Evolutionary conservation across 2,329 filamentous ascomycete species (phyloP), one percentile per base, ranked within the genome.

Genomic region (Penicillium crustosum): DNA sequence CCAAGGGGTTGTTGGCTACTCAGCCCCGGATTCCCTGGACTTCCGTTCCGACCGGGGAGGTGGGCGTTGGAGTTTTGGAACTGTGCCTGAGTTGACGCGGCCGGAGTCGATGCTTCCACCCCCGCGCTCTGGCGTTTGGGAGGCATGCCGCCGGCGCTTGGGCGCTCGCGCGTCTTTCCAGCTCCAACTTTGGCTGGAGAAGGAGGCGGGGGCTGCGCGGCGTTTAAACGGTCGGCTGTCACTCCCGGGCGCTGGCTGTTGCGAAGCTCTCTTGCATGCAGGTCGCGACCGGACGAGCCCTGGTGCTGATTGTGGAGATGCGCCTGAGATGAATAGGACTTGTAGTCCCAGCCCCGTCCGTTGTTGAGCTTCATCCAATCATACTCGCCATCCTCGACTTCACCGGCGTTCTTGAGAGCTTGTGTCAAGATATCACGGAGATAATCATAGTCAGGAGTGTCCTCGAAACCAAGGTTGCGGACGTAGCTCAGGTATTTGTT

Each of bases 341-440:
- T 89, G 76, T 88, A 90, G 78, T 96, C 91, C 91, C 91, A 96
- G 62, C 92, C 92, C 79, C 96, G 94, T 67, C 88, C 88, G 78
- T 92, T 91, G 81, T 91, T 94, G 68, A 96, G 83, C 83, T 96
- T 97, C 91, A 97, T 96, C 94, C 94, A 99, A 80, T 99, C 94
- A 77, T 97, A 99, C 76, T 97, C 93, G 71, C 94, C 94, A 77
- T 99, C 94, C 75, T 97, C 94, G 9, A 97, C 88, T 69, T 96
- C 93, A 55, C 93, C 93, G 2, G 90, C 89, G 74, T 92, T 93
- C 84, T 97, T 96, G 63, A 97, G 84, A 21, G 93, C 91, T 77
- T 96, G 91, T 1, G 93, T 97, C 80, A 99, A 96, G 56, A 99
- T 86, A 72, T 97, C 93, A 49, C 94, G 90, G 58, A 97, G 85